Conservation (phyloP, 257 asterid species). For the Solanum appendiculatum region DNA sequence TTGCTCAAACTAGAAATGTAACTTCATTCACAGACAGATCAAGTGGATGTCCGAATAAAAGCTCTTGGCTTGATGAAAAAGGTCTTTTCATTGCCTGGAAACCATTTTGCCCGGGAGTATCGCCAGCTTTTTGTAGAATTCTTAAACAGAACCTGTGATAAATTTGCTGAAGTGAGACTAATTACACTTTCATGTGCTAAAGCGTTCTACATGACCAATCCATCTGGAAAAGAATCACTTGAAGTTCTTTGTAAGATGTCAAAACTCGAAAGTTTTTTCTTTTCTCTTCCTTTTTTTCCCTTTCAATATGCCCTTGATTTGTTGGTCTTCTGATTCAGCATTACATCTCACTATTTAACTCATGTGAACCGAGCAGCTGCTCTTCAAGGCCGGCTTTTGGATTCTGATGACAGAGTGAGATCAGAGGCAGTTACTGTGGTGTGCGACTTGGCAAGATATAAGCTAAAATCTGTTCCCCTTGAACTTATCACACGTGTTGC, state of each 20-base stretch:
- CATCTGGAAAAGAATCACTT: conserved; percentile 43
- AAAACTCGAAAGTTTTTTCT: not conserved
- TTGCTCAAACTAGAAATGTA: conserved; percentile 8
- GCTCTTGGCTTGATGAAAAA: conserved; percentile 56
- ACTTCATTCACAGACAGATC: conserved; percentile 66
- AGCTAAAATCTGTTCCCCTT: conserved; percentile 28
- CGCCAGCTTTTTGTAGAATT: conserved; percentile 48
- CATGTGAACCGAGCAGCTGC: conserved; percentile 43
- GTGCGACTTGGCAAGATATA: conserved; percentile 59
- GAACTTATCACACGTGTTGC: conserved; percentile 50
- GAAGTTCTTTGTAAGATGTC: conserved; percentile 61
- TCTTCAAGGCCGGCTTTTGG: conserved; percentile 64
- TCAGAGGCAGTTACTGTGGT: conserved; percentile 54
- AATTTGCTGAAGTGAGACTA: conserved; percentile 74
- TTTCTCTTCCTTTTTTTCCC: not conserved
- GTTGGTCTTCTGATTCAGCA: not conserved
- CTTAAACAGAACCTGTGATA: conserved; percentile 73
- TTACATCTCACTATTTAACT: conserved; percentile 3
- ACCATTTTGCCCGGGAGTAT: conserved; percentile 44
- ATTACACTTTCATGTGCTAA: conserved; percentile 73
- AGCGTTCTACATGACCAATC: conserved; percentile 41
- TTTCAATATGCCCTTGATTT: not conserved
- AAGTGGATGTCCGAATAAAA: conserved; percentile 88
- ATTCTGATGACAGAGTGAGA: conserved; percentile 80
- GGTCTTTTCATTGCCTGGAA: conserved; percentile 56